Base-by-base conservation (phyloP, 75 land plant species). In the Ceratopteris richardii region DNA sequence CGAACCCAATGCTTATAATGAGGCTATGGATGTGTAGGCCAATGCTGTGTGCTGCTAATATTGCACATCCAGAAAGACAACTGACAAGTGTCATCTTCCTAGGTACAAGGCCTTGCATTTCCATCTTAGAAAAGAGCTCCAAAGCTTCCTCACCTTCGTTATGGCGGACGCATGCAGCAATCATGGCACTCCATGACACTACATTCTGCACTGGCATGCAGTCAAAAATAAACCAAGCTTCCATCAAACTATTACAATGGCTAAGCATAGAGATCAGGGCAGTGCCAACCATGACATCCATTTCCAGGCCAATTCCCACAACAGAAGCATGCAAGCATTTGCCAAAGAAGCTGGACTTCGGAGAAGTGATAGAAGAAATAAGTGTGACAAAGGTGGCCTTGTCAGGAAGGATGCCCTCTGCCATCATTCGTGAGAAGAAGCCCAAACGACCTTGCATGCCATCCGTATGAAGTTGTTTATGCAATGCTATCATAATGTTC, bases 401-500 rank as follows among this genome's bases (percentile, higher is more conserved):
- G 42, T 40, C 42, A 14, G 42, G 42, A 10, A 14, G 13, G 42
- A 40, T 40, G 42, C 42, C 42, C 14, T 40, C 42, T 14, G 14
- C 14, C 13, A 40, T 9, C 42, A 40, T 40, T 14, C 14, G 42
- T 9, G 42, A 40, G 42, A 40, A 40, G 42, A 40, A 14, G 42
- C 42, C 14, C 42, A 9, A 40, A 9, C 13, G 13, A 14, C 42
- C 42, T 10, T 40, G 42, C 42, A 9, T 40, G 42, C 42, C 14
- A 14, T 14, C 13, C 9, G 42, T 14, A 40, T 40, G 42, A 40
- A 14, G 42, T 10, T 10, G 42, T 14, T 40, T 40, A 14, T 14
- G 14, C 13, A 9, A 40, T 9, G 13, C 42, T 14, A 40, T 19
- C 80, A 85, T 60, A 4, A 85, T 79, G 67, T 85, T 85, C 89